Percentiles rank a stretch among this genome's conserved stretches.
These are phyloP conservation scores for Dioscorea dumetorum DNA, from an alignment of 106 monocot species.

Conservation along the genomic window DNA sequence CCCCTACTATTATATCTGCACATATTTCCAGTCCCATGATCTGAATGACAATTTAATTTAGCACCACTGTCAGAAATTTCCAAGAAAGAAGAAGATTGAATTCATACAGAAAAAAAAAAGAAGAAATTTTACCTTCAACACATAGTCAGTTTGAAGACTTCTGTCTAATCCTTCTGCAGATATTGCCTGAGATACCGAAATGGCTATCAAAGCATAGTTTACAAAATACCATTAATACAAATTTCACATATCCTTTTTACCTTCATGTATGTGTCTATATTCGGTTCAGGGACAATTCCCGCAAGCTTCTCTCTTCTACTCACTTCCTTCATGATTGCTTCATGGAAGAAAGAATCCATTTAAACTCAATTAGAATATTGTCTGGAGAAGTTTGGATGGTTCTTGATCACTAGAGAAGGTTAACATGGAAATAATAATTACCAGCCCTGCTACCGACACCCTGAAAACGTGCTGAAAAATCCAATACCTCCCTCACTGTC, in stretches of 20 bases:
- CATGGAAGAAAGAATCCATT: background rate
- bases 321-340: constrained; percentile 88
- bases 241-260: constrained; percentile 13
- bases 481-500: constrained; percentile 71
- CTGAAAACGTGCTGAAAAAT: constrained; percentile 76
- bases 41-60: constrained; percentile 17
- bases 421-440: constrained; percentile 4
- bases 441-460: constrained; percentile 77
- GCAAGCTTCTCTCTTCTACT: constrained; percentile 50
- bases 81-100: background rate
- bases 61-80: background rate
- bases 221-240: background rate
- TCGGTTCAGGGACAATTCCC: constrained; percentile 61
- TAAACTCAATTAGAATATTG: too few species aligned
- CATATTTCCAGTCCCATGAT: constrained; percentile 84
- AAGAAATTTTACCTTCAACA: constrained; percentile 53
- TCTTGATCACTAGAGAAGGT: background rate
- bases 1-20: constrained; percentile 66
- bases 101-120: background rate
- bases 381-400: background rate
- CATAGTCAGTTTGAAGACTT: constrained; percentile 83
- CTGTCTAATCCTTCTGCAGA: constrained; percentile 64
- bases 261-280: constrained; percentile 88
- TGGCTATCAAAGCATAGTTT: background rate
- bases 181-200: constrained; percentile 49